These are phyloP conservation scores for Aspergillus sp. DNA, from an alignment of 2,329 filamentous ascomycete genomes.

Conservation along the genomic window DNA sequence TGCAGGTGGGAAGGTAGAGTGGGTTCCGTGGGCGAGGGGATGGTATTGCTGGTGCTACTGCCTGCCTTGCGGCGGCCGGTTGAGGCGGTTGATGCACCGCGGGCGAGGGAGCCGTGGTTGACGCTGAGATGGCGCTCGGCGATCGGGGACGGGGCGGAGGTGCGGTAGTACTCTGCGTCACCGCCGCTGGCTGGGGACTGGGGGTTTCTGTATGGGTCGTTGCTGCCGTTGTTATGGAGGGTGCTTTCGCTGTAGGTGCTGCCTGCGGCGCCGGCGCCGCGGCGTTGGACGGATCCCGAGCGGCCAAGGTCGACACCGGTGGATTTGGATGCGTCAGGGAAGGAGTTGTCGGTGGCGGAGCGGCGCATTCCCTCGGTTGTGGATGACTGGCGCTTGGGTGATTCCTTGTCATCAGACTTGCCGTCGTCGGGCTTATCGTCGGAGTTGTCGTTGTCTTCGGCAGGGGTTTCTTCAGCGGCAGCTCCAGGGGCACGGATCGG, in stretches of 20 bases:
- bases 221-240: background rate
- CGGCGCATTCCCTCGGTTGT: slow-evolving; percentile 12
- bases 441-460: slow-evolving; percentile 40
- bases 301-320: slow-evolving; percentile 31
- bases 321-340: slow-evolving; percentile 19
- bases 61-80: slow-evolving; percentile 40
- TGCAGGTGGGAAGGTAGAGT: slow-evolving; percentile 20
- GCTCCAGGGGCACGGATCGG: slow-evolving; percentile 82
- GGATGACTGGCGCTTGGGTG: slow-evolving; percentile 13
- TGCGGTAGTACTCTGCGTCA: slow-evolving; percentile 28
- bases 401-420: slow-evolving; percentile 60
- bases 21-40: slow-evolving; percentile 21
- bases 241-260: slow-evolving; percentile 27
- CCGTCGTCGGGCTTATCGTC: slow-evolving; percentile 57
- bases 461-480: slow-evolving; percentile 6
- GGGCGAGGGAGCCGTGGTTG: slow-evolving; percentile 29
- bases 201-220: slow-evolving; percentile 3
- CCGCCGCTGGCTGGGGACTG: slow-evolving; percentile 29
- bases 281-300: slow-evolving; percentile 30
- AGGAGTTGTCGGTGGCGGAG: slow-evolving; percentile 6
- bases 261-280: slow-evolving; percentile 26
- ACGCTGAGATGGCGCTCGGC: slow-evolving; percentile 24
- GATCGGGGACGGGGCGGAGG: slow-evolving; percentile 23
- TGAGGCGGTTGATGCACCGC: slow-evolving; percentile 41
- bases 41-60: slow-evolving; percentile 16